Evolutionary conservation across 805 yeast species (phyloP).

Genomic region (Kuraishia ogatae): DNA sequence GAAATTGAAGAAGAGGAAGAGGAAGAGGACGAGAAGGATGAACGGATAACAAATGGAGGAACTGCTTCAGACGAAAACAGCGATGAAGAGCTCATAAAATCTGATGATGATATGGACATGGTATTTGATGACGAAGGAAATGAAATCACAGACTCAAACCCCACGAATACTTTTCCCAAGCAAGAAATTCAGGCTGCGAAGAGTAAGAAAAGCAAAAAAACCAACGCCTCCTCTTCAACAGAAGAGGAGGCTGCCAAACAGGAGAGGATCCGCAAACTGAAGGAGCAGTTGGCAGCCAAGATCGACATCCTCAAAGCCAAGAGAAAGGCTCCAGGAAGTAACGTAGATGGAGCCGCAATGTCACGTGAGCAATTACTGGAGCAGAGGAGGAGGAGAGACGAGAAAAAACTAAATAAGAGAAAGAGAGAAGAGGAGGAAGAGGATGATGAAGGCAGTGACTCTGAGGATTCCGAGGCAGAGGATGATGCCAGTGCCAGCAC

Average conservation of each 20-base stretch:
- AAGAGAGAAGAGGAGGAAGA: constrained; percentile 18
- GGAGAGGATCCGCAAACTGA: constrained; percentile 54
- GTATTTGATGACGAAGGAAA: constrained; percentile 72
- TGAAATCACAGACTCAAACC: constrained; percentile 13
- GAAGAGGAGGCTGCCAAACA: constrained; percentile 43
- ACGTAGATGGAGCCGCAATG: constrained; percentile 70
- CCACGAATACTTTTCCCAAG: constrained; percentile 6
- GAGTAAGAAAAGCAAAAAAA: constrained; percentile 5
- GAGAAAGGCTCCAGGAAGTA: constrained; percentile 89
- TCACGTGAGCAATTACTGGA: constrained; percentile 76
- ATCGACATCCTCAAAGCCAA: constrained; percentile 63
- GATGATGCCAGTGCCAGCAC: constrained; percentile 25
- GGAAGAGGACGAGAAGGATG: too few relatives aligned
- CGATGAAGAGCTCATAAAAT: constrained; percentile 26
- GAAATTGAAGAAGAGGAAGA: neutral
- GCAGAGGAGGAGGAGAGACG: constrained; percentile 45
- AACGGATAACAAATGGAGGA: too few relatives aligned
- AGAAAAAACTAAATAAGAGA: constrained; percentile 23
- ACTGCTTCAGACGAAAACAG: constrained; percentile 15
- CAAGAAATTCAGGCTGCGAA: constrained; percentile 3
- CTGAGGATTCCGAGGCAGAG: constrained; percentile 22
- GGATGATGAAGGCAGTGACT: constrained; percentile 22
- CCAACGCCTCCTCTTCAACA: constrained; percentile 21
- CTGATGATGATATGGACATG: constrained; percentile 16
- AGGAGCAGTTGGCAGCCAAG: constrained; percentile 70